A percentile compares a stretch with the other conserved stretches of the same genome.
These are phyloP conservation scores for Picea sitchensis DNA, from an alignment of 75 land plant species.

Conservation along the genomic window DNA sequence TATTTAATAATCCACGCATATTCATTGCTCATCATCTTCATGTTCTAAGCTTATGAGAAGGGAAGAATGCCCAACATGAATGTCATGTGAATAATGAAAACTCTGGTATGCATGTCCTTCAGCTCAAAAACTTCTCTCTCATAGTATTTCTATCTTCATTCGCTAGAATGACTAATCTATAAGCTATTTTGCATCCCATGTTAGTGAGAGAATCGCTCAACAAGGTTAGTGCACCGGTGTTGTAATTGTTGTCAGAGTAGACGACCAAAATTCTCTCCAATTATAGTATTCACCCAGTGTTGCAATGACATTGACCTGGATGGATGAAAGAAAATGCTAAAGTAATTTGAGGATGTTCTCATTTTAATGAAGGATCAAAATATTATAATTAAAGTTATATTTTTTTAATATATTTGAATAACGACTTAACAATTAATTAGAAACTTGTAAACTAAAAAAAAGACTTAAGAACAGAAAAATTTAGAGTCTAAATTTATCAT, in stretches of 20 bases:
- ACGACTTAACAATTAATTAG: too few species aligned
- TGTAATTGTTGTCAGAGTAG: conserved; percentile 12
- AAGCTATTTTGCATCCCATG: conserved; percentile 14
- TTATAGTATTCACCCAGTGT: too few species aligned
- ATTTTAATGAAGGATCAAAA: too few species aligned
- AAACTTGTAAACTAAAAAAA: too few species aligned
- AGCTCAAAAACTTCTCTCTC: conserved; percentile 25
- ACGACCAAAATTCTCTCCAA: too few species aligned
- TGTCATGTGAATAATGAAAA: conserved; percentile 49
- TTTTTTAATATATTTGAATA: too few species aligned
- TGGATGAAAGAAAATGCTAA: too few species aligned
- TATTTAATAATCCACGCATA: conserved; percentile 58
- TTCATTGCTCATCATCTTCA: conserved; percentile 42
- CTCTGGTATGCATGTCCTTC: conserved; percentile 39
- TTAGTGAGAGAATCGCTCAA: conserved; percentile 29
- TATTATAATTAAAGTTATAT: too few species aligned
- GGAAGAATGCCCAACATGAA: conserved; percentile 7
- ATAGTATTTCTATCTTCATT: conserved; percentile 18
- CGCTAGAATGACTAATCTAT: conserved; percentile 34
- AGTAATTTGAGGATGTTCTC: too few species aligned
- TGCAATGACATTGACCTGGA: too few species aligned
- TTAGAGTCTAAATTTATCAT: too few species aligned
- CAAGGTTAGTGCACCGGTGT: conserved; percentile 24
- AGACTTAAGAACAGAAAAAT: too few species aligned
- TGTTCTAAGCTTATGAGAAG: conserved; percentile 33